phyloP scores from a whole-genome alignment of 139 green algal species.

The Chlorella sorokiniana region DNA sequence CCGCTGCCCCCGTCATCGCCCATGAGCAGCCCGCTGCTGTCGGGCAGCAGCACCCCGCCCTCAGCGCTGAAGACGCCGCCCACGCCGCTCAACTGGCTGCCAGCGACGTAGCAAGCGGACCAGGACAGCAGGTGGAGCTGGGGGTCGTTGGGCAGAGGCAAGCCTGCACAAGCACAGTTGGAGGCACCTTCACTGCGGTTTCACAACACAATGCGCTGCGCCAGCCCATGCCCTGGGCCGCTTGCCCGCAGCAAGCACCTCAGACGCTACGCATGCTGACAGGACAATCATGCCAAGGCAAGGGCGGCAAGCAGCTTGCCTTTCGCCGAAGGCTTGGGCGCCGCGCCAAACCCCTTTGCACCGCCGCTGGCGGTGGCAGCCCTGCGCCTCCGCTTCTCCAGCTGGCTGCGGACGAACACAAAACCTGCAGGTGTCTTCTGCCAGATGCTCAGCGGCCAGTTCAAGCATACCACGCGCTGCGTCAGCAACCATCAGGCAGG shows the following conservation, averaged over 20 bases:
- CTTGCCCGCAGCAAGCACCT: too few relatives aligned
- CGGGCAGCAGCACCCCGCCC: constrained; percentile 1
- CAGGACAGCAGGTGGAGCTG: constrained; percentile 14
- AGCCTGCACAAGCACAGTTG: not conserved
- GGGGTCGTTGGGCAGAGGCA: constrained; percentile 14
- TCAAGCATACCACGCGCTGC: too few relatives aligned
- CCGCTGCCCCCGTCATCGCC: not conserved
- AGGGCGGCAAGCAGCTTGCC: not conserved
- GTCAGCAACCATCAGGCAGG: not conserved
- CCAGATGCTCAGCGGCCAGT: too few relatives aligned
- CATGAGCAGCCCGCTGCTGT: constrained; percentile 16
- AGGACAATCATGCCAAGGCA: too few relatives aligned
- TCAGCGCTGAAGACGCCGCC: not conserved
- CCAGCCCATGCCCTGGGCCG: too few relatives aligned
- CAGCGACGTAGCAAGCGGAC: constrained; percentile 1
- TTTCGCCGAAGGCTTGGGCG: not conserved
- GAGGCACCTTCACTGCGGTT: not conserved
- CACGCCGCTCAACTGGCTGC: not conserved
- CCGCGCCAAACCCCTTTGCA: constrained; percentile 22
- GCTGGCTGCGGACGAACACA: constrained; percentile 24
- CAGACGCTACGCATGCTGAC: too few relatives aligned
- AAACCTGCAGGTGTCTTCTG: constrained; percentile 7
- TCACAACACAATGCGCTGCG: not conserved
- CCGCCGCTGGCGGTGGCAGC: not conserved
- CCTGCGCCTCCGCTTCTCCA: constrained; percentile 11